Conservation (phyloP, 495 filamentous ascomycete species). For the Tetracladium setigerum region DNA sequence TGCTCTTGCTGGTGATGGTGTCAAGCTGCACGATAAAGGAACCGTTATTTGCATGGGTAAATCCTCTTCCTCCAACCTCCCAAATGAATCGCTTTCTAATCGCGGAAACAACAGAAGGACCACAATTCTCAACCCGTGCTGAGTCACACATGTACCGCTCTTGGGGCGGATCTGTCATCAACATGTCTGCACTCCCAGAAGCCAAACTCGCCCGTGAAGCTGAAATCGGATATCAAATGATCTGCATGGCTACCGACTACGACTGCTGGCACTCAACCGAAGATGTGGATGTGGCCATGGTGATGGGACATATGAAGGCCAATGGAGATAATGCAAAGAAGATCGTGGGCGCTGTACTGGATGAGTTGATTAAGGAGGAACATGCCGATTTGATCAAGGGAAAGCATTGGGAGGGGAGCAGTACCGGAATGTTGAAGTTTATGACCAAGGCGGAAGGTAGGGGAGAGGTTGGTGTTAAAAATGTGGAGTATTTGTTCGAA, state of each 20-base stretch:
- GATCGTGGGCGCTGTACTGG: slow-evolving; percentile 79
- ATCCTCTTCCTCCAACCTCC: slow-evolving; percentile 18
- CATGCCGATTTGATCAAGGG: slow-evolving; percentile 67
- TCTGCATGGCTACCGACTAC: slow-evolving; percentile 99
- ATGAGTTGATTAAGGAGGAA: slow-evolving; percentile 71
- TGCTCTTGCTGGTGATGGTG: slow-evolving; percentile 68
- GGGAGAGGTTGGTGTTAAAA: slow-evolving; percentile 55
- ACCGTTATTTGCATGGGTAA: slow-evolving; percentile 85
- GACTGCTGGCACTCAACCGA: slow-evolving; percentile 84
- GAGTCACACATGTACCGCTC: slow-evolving; percentile 90
- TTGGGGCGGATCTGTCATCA: slow-evolving; percentile 88
- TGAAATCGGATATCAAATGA: slow-evolving; percentile 94
- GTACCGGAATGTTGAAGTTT: slow-evolving; percentile 60
- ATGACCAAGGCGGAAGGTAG: slow-evolving; percentile 62
- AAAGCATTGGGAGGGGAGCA: slow-evolving; percentile 62
- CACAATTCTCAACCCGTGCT: slow-evolving; percentile 94
- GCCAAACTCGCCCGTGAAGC: slow-evolving; percentile 93
- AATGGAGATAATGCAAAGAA: slow-evolving; percentile 81
- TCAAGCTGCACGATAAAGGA: slow-evolving; percentile 68
- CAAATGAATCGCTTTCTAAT: background rate
- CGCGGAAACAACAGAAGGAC: slow-evolving; percentile 38
- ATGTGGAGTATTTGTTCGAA: slow-evolving; percentile 72
- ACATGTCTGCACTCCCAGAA: slow-evolving; percentile 96
- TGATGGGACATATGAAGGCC: slow-evolving; percentile 91
- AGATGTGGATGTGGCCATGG: slow-evolving; percentile 91